Base-by-base conservation (phyloP, 257 asterid species). In the Lycium barbarum region DNA sequence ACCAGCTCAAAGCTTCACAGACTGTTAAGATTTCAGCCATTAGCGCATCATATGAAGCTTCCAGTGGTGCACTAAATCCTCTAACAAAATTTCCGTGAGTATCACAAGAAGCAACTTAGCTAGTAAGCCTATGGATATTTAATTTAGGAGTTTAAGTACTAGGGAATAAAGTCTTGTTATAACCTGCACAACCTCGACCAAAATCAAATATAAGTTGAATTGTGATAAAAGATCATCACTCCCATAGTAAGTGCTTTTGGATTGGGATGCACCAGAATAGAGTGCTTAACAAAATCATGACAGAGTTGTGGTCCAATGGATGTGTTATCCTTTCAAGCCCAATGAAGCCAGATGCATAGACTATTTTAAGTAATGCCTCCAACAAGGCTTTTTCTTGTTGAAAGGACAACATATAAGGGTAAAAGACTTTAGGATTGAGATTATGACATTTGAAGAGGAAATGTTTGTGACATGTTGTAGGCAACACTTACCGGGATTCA, bases 371-470 rank as follows among this genome's bases (percentile, higher is more conserved):
- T 51, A 51, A 7, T 51, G n/a, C 7, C 9, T 49, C 62, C 22
- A 76, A 53, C 22, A 76, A 76, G 5, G 35, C 22, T 13, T 49
- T 76, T 49, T 51, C 22, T 22, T 49, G 62, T 3, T 74, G 49
- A 73, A 49, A 49, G 36, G 36, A 58, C 6, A n/a, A 58, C 65
- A 58, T 58, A 18, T 22, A 58, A 58, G 3, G 22, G 45, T 22
- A 62, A 20, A 9, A 53, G 6, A 51, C 22, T 76, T 51, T 7
- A 26, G 14, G 45, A 49, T 74, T 49, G 12, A 7, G 45, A 76
- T 76, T 76, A 62, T 76, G 81, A 76, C 81, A 12, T 51, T 26
- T 49, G 22, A 74, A 13, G 81, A 76, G 5, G 82, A 51, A 26
- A 76, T 76, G 63, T 70, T 70, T 18, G 14, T 18, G 14, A 1